Percentiles rank a stretch among this genome's conserved stretches.
Conservation (phyloP, 805 yeast species). For the Candida peoriensis region DNA sequence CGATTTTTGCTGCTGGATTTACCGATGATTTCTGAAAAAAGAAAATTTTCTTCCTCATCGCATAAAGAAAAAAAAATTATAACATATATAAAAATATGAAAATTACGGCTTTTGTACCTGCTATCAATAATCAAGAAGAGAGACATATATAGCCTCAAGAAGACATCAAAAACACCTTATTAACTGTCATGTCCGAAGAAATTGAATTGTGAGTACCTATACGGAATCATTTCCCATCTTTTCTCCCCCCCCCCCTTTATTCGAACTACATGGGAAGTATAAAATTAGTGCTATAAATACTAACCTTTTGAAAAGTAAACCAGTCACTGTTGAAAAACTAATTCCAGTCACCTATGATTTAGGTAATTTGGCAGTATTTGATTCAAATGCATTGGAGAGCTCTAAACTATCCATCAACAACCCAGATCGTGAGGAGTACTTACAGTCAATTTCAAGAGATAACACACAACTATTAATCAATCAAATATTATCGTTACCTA, state of each 20-base stretch:
- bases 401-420: constrained; percentile 46
- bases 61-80: constrained; percentile 1
- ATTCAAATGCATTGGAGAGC: constrained; percentile 77
- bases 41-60: constrained; percentile 12
- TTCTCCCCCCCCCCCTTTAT: too few relatives aligned
- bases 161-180: background rate
- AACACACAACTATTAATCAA: constrained; percentile 88
- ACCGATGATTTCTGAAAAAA: constrained; percentile 1
- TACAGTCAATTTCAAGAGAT: constrained; percentile 73
- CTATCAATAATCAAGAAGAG: too few relatives aligned
- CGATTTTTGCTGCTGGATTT: background rate
- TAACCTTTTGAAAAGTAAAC: constrained; percentile 35
- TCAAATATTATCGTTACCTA: constrained; percentile 86
- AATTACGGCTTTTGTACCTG: too few relatives aligned
- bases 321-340: constrained; percentile 85
- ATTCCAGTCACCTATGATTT: constrained; percentile 87
- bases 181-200: constrained; percentile 5
- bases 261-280: too few relatives aligned
- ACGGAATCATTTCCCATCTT: too few relatives aligned
- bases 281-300: constrained; percentile 1
- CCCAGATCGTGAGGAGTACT: constrained; percentile 56
- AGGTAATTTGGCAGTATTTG: constrained; percentile 88
- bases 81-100: too few relatives aligned
- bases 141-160: background rate
- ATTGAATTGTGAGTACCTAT: constrained; percentile 8